Evolutionary conservation across 2,329 filamentous ascomycete species (phyloP), one percentile per base, ranked within the genome.

Genomic region (Trematosphaeria pertusa): DNA sequence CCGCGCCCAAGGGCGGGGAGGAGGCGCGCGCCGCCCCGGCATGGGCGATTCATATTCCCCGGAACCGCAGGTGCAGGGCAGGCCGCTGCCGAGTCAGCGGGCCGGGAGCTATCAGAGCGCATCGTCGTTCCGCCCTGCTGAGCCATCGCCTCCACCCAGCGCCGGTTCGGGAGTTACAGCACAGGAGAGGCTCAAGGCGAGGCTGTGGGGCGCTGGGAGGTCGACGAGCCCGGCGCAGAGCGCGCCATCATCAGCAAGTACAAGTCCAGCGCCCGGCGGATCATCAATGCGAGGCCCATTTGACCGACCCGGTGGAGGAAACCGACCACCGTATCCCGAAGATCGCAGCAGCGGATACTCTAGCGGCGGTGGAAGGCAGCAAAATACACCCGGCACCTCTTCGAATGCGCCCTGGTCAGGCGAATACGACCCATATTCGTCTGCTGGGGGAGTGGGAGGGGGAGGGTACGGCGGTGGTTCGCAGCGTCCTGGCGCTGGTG

Each of bases 181-280:
- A 39, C 89, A 95, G 74, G 89, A 96, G 61, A 80, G 89, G 58
- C 76, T 97, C 59, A 89, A 91, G 66, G 89, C 91, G 62, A 78
- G 89, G 52, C 75, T 96, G 35, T 91, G 91, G 80, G 85, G 84
- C n/a, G 81, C 83, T 21, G 79, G 82, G 17, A 78, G 81, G 56
- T 82, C 81, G 33, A 76, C 77, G 37, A 87, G 84, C 54, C 83
- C 84, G 7, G 74, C 75, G 18, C 68, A 61, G 48, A 67, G 61
- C 39, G 52, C 59, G 5, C 43, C 58, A 5, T 57, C 66, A 17
- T 62, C 63, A 10, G 46, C 48, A n/a, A 55, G 18, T 43, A 39
- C 48, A 8, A 61, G 51, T 35, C 52, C 56, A 7, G 37, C 48
- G 20, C 48, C 52, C 5, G 37, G 40, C 18, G 21, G 30, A 26